phyloP scores from a whole-genome alignment of 2,329 filamentous ascomycete genomes.

The Teratosphaeria pseudoeucalypti region DNA sequence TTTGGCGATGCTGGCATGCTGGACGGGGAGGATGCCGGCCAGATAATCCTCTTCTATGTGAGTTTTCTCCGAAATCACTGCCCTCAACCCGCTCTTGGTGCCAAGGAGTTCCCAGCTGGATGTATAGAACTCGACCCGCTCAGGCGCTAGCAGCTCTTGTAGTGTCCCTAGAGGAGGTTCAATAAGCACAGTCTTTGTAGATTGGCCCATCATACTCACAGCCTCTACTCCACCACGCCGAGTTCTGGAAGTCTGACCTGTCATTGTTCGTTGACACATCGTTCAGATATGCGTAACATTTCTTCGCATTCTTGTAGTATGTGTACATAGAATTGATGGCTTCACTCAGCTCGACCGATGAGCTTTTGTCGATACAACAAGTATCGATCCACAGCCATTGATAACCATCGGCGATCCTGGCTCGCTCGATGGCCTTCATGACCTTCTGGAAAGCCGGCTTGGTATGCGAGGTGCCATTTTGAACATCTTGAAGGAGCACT shows the following conservation, averaged over 20 bases:
- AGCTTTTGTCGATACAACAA: conserved; percentile 16
- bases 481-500: conserved; percentile 8
- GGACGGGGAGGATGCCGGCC: not conserved
- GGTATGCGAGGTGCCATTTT: not conserved
- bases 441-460: conserved; percentile 7
- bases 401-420: not conserved
- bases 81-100: not conserved
- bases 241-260: not conserved
- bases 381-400: conserved; percentile 5
- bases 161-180: not conserved
- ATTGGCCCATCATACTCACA: not conserved
- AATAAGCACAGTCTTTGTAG: not conserved
- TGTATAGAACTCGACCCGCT: not conserved
- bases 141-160: conserved; percentile 1
- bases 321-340: conserved; percentile 8
- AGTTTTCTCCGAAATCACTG: not conserved
- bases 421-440: conserved; percentile 3
- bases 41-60: not conserved
- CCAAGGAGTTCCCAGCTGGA: not conserved
- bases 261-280: not conserved
- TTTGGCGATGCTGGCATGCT: not conserved
- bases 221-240: not conserved
- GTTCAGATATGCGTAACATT: not conserved
- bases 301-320: not conserved
- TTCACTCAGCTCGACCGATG: conserved; percentile 9